Conservation (phyloP, 2,329 filamentous ascomycete species). For the Paramyrothecium roridum region DNA sequence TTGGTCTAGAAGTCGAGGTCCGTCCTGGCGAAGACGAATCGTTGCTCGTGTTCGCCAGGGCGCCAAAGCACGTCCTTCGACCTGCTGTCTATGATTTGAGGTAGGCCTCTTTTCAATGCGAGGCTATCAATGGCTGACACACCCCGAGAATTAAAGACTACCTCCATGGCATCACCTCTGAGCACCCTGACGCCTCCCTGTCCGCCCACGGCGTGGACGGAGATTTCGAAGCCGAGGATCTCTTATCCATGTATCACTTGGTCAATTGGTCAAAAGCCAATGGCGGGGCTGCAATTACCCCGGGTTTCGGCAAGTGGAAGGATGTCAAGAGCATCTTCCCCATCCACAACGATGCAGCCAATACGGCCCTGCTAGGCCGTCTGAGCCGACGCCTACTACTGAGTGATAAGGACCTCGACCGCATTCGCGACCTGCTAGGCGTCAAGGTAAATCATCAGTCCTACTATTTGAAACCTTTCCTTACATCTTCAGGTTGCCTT, state of each 20-base stretch:
- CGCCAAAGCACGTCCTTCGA: neutral
- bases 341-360: slow-evolving; percentile 55
- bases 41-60: neutral
- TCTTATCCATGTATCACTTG: slow-evolving; percentile 69
- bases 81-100: neutral
- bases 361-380: slow-evolving; percentile 54
- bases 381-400: slow-evolving; percentile 52
- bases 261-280: slow-evolving; percentile 54
- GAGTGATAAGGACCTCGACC: slow-evolving; percentile 49
- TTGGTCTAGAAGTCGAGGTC: neutral
- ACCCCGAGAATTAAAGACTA: slow-evolving; percentile 65
- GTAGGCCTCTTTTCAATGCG: neutral
- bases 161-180: slow-evolving; percentile 66
- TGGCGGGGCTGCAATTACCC: slow-evolving; percentile 62
- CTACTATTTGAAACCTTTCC: accelerated
- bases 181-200: slow-evolving; percentile 53
- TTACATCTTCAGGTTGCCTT: slow-evolving; percentile 56
- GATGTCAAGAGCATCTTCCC: slow-evolving; percentile 61
- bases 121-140: neutral
- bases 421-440: slow-evolving; percentile 60
- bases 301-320: slow-evolving; percentile 55
- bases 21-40: neutral
- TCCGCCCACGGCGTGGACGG: slow-evolving; percentile 48
- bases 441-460: slow-evolving; percentile 40
- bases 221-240: slow-evolving; percentile 59